Evolutionary conservation across 2,329 filamentous ascomycete genomes (phyloP).

Genomic region (Tolypocladium endophyticum): DNA sequence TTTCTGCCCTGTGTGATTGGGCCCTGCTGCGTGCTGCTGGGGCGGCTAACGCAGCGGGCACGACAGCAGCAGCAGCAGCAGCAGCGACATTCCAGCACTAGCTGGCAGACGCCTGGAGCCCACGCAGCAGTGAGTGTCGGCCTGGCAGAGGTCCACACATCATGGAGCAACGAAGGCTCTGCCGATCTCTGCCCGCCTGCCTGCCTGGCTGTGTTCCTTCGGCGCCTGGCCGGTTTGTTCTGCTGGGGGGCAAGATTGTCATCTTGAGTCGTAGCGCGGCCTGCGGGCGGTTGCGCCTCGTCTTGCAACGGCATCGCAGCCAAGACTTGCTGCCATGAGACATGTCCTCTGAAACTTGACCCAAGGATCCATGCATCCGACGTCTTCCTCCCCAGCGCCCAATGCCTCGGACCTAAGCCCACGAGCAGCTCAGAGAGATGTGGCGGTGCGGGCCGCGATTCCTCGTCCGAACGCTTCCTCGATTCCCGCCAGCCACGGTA

Average conservation of each 20-base stretch:
- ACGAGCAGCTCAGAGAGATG: not conserved
- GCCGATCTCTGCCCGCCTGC: not conserved
- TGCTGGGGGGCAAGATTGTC: not conserved
- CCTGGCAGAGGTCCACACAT: not conserved
- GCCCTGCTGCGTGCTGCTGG: slow-evolving; percentile 4
- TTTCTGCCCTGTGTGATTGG: slow-evolving; percentile 27
- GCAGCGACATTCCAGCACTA: not conserved
- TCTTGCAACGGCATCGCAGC: not conserved
- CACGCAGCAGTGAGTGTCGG: not conserved
- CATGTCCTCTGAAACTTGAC: no score
- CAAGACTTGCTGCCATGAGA: no score
- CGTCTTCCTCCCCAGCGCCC: not conserved
- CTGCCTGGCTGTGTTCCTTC: not conserved
- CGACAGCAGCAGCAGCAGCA: not conserved
- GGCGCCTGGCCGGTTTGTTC: not conserved
- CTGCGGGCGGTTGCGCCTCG: not conserved
- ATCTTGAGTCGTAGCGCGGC: no score
- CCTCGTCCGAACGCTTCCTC: not conserved
- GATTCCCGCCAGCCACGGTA: not conserved
- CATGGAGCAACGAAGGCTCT: not conserved
- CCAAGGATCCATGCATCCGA: no score
- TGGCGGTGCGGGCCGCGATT: not conserved
- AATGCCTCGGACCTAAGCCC: not conserved
- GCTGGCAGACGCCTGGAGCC: not conserved
- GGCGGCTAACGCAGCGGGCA: not conserved